Evolutionary conservation across 2,329 filamentous ascomycete species (phyloP).

Genomic region (Ceratocystis diversiconidia): DNA sequence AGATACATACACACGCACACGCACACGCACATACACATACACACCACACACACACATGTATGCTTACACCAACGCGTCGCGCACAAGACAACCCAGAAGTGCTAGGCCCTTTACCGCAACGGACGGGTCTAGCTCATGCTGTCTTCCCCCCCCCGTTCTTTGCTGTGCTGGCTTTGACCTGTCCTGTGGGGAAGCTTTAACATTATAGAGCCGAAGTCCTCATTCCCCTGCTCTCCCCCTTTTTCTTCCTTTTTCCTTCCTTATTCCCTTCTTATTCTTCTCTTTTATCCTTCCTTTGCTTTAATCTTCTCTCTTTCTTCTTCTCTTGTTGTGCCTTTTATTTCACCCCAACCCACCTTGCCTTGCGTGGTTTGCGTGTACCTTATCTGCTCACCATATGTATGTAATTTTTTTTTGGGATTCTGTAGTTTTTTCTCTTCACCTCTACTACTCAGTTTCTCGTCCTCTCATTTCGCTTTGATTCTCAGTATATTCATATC

Average conservation of each 20-base stretch:
- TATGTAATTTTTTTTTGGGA: constrained; percentile 1
- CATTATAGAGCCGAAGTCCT: neutral
- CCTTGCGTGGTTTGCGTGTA: neutral
- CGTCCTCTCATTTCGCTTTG: constrained; percentile 8
- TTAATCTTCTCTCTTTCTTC: neutral
- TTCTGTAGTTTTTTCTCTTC: neutral
- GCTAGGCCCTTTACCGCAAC: too few species aligned
- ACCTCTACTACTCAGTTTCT: neutral
- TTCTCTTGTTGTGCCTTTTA: neutral
- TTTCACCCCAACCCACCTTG: neutral
- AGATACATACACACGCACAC: too few species aligned
- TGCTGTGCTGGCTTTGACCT: neutral
- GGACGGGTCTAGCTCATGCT: neutral
- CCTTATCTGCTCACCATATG: neutral
- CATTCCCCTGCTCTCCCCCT: neutral
- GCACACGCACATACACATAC: too few species aligned
- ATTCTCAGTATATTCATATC: neutral
- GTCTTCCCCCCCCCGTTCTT: neutral
- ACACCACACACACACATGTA: too few species aligned
- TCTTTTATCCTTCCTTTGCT: neutral
- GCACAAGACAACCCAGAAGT: too few species aligned
- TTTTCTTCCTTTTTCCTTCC: constrained; percentile 4
- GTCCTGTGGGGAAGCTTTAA: neutral
- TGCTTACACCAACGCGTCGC: too few species aligned
- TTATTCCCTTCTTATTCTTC: constrained; percentile 2